Percentiles rank a stretch among this genome's conserved stretches.
Evolutionary conservation across 2,329 filamentous ascomycete genomes (phyloP).

Genomic region (Neofusicoccum kwambonambiense): DNA sequence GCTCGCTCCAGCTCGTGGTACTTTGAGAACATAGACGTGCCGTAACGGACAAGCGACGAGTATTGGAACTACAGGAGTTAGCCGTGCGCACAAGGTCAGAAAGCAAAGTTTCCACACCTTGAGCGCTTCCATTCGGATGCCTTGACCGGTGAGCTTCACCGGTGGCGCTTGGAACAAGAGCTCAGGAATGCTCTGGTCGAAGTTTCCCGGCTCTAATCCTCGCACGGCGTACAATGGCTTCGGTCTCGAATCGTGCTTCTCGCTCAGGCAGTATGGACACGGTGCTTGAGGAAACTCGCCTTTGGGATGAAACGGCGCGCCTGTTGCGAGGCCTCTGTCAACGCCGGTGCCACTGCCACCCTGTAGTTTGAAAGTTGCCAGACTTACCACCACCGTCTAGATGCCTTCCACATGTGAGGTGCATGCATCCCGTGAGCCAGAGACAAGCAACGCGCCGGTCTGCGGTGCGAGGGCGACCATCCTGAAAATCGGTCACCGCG

Average conservation of each 20-base stretch:
- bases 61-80: slow-evolving; percentile 48
- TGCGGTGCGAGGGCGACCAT: slow-evolving; percentile 31
- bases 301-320: slow-evolving; percentile 45
- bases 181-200: slow-evolving; percentile 44
- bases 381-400: slow-evolving; percentile 48
- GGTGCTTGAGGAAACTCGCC: slow-evolving; percentile 41
- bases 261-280: slow-evolving; percentile 46
- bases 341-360: neutral
- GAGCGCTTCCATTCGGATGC: slow-evolving; percentile 42
- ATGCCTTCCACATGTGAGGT: slow-evolving; percentile 50
- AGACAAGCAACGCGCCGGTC: slow-evolving; percentile 44
- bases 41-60: slow-evolving; percentile 34
- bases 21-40: slow-evolving; percentile 21
- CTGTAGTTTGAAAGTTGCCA: neutral
- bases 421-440: slow-evolving; percentile 50
- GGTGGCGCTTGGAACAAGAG: slow-evolving; percentile 48
- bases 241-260: slow-evolving; percentile 33
- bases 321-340: slow-evolving; percentile 28
- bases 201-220: slow-evolving; percentile 42
- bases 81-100: neutral
- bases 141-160: slow-evolving; percentile 36
- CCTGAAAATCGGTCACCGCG: slow-evolving; percentile 23
- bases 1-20: neutral
- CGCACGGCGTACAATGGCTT: slow-evolving; percentile 46
- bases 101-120: slow-evolving; percentile 31